These are phyloP conservation scores for Chaetomiaceae sp. DNA, from an alignment of 2,329 filamentous ascomycete genomes.

Conservation along the genomic window DNA sequence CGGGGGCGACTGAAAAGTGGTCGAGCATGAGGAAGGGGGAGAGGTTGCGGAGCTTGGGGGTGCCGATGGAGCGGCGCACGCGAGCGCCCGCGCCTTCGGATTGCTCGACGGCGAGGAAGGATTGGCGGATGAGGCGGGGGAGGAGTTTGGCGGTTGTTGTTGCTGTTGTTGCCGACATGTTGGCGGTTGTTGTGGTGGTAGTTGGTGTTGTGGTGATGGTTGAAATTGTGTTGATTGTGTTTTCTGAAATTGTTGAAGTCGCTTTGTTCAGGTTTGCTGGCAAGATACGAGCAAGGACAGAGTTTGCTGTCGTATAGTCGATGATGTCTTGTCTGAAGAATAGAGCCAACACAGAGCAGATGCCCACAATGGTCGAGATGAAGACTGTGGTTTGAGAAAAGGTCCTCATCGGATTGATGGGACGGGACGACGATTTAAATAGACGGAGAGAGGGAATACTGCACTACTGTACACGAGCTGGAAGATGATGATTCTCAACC, in stretches of 20 bases:
- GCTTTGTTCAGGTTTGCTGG: neutral
- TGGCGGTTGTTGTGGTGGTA: constrained; percentile 20
- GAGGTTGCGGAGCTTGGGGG: constrained; percentile 75
- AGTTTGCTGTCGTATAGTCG: constrained; percentile 23
- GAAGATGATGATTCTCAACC: neutral
- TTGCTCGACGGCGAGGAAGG: constrained; percentile 80
- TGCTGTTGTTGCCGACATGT: constrained; percentile 7
- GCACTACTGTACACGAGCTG: neutral
- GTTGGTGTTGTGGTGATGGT: constrained; percentile 6
- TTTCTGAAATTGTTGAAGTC: constrained; percentile 5
- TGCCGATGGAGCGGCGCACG: constrained; percentile 84
- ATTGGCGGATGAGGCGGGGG: constrained; percentile 72
- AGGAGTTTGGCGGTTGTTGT: constrained; percentile 58
- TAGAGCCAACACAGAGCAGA: constrained; percentile 34
- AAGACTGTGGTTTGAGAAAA: constrained; percentile 29
- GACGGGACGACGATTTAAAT: constrained; percentile 1
- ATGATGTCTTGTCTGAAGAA: constrained; percentile 28
- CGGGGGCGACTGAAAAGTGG: constrained; percentile 75
- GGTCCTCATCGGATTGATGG: constrained; percentile 33
- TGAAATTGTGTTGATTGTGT: constrained; percentile 2
- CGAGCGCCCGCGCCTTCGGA: constrained; percentile 82
- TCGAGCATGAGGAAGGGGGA: constrained; percentile 95
- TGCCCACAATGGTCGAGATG: constrained; percentile 36
- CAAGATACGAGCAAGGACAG: neutral
- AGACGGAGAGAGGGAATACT: too few relatives aligned